Evolutionary conservation across 768 basidiomycete species (phyloP).

Genomic region (Leccinum fibrillosum): DNA sequence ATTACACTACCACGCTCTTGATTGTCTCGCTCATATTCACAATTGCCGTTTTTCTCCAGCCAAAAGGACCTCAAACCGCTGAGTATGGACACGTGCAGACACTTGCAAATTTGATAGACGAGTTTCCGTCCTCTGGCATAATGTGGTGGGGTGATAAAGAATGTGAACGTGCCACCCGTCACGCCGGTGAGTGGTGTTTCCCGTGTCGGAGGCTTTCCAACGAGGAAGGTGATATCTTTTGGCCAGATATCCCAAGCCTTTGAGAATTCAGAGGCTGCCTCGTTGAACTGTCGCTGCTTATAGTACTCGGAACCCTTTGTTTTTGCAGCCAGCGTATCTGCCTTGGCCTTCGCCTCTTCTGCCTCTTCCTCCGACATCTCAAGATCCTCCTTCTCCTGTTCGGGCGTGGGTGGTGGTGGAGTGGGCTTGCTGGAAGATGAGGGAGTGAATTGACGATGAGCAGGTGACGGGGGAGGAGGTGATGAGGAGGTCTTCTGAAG

Average conservation of each 20-base stretch:
- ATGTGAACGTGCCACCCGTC: no score
- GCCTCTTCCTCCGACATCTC: conserved; percentile 62
- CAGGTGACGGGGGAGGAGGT: conserved; percentile 21
- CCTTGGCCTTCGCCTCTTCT: conserved; percentile 71
- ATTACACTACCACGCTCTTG: no score
- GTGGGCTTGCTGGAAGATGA: conserved; percentile 39
- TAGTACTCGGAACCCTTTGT: conserved; percentile 73
- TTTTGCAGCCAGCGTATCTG: conserved; percentile 78
- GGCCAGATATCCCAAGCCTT: conserved; percentile 44
- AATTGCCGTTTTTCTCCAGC: no score
- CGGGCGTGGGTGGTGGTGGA: conserved; percentile 37
- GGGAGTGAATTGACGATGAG: conserved; percentile 33
- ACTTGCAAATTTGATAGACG: no score
- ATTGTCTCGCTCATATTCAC: no score
- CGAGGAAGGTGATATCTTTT: no score
- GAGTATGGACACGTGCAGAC: no score
- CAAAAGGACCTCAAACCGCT: no score
- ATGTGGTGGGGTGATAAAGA: no score
- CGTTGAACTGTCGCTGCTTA: conserved; percentile 79
- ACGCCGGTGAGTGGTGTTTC: no score
- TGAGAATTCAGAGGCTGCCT: conserved; percentile 74
- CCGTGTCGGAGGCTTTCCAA: no score
- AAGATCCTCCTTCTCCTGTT: conserved; percentile 49
- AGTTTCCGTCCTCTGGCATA: no score
- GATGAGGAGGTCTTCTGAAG: conserved; percentile 30